These are phyloP conservation scores for Calonectria ilicicola DNA, from an alignment of 2,329 filamentous ascomycete species.

Conservation along the genomic window DNA sequence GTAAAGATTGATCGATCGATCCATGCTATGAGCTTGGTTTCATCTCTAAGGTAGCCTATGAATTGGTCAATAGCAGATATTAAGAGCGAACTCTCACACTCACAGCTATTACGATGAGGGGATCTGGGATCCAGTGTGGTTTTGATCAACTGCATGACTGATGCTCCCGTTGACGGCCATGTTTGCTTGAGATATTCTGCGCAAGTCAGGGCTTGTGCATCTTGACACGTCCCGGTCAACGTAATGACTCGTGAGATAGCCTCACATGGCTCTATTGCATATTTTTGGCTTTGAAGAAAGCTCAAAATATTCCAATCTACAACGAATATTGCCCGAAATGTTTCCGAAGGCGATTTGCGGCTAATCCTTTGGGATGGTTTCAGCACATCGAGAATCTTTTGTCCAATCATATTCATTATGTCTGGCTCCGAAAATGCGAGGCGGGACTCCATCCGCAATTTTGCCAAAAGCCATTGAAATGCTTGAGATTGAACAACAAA, in stretches of 20 bases:
- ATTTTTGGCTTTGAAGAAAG: neutral
- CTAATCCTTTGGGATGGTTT: too few species aligned
- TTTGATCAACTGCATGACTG: neutral
- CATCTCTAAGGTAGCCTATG: neutral
- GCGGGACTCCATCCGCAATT: too few species aligned
- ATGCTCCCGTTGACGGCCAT: neutral
- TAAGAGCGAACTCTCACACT: neutral
- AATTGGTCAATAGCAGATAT: neutral
- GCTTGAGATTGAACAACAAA: too few species aligned
- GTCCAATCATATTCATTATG: too few species aligned
- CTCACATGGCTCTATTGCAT: neutral
- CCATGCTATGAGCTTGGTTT: neutral
- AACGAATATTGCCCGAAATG: too few species aligned
- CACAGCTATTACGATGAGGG: neutral
- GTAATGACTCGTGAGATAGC: neutral
- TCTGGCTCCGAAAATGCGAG: too few species aligned
- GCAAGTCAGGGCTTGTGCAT: constrained; percentile 5
- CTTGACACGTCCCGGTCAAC: neutral
- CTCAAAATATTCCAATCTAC: neutral
- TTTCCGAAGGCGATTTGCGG: too few species aligned
- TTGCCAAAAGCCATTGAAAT: too few species aligned
- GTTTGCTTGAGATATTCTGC: constrained; percentile 2
- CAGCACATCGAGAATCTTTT: too few species aligned
- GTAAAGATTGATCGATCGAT: neutral
- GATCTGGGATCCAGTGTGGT: neutral